Conservation (phyloP, 1,139 yeast species). For the Blastobotrys petasosporus region DNA sequence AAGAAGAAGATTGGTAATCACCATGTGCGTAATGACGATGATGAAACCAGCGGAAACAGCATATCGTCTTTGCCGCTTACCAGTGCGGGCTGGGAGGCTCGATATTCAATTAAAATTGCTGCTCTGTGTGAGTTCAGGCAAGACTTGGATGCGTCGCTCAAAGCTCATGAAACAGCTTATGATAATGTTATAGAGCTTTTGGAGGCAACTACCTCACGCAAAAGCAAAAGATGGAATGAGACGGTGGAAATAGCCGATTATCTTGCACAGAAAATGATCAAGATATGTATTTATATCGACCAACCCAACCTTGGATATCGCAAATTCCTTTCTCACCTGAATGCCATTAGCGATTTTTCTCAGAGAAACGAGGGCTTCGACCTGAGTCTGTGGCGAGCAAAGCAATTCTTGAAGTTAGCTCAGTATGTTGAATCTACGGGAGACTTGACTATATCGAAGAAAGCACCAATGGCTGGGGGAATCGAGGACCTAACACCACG, state of each 20-base stretch:
- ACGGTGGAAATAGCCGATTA: conserved; percentile 51
- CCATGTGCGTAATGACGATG: background rate
- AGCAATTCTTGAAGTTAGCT: conserved; percentile 51
- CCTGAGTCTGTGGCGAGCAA: conserved; percentile 36
- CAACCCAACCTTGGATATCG: conserved; percentile 54
- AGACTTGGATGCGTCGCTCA: conserved; percentile 42
- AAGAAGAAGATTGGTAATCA: conserved; percentile 30
- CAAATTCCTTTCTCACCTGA: conserved; percentile 60
- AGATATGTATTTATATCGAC: conserved; percentile 56
- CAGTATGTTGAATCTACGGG: conserved; percentile 47
- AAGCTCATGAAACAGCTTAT: conserved; percentile 45
- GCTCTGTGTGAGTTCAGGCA: conserved; percentile 43
- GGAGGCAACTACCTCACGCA: conserved; percentile 25
- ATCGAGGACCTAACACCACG: conserved; percentile 29
- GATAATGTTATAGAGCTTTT: conserved; percentile 41
- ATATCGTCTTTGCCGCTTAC: conserved; percentile 24
- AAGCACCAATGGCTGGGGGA: conserved; percentile 32
- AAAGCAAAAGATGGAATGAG: conserved; percentile 37
- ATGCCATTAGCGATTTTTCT: conserved; percentile 38
- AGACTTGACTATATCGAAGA: conserved; percentile 38
- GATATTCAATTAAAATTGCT: conserved; percentile 47
- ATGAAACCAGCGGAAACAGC: background rate
- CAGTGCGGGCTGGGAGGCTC: conserved; percentile 41
- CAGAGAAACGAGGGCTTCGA: conserved; percentile 16
- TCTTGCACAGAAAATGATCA: conserved; percentile 55